phyloP scores from a whole-genome alignment of 2,329 filamentous ascomycete species.

The Paramyrothecium roridum region DNA sequence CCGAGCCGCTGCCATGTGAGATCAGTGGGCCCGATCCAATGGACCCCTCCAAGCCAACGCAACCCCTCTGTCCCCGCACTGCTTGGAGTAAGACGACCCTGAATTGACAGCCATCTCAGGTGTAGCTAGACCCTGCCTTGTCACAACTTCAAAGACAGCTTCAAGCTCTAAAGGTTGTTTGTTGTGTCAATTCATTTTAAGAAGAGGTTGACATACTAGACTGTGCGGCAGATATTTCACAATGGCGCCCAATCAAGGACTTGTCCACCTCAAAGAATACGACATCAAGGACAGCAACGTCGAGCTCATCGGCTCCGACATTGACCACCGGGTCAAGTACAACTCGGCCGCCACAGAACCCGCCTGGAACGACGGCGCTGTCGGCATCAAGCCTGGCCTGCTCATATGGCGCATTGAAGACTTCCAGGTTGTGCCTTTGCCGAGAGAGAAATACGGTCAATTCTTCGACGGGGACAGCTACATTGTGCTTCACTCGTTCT shows the following conservation, averaged over 20 bases:
- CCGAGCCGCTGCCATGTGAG: too few relatives aligned
- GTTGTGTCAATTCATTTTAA: too few relatives aligned
- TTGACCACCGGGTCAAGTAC: slow-evolving; percentile 68
- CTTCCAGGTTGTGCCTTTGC: slow-evolving; percentile 62
- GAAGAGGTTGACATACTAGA: too few relatives aligned
- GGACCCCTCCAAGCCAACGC: too few relatives aligned
- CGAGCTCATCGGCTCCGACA: slow-evolving; percentile 59
- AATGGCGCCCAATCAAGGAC: slow-evolving; percentile 60
- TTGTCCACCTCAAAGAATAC: slow-evolving; percentile 62
- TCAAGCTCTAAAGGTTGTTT: too few relatives aligned
- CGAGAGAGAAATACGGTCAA: slow-evolving; percentile 50
- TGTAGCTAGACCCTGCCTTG: too few relatives aligned
- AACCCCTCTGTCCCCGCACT: too few relatives aligned
- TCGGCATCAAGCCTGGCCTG: slow-evolving; percentile 53
- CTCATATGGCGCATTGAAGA: slow-evolving; percentile 65
- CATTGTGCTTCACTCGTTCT: slow-evolving; percentile 60
- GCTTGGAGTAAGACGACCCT: too few relatives aligned
- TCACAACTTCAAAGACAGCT: too few relatives aligned
- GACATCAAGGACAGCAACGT: slow-evolving; percentile 68
- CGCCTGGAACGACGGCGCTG: slow-evolving; percentile 59
- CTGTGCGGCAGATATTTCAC: slow-evolving; percentile 7
- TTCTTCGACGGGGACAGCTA: slow-evolving; percentile 70
- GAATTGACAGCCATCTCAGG: too few relatives aligned
- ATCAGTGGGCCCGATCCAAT: too few relatives aligned
- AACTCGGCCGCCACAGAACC: slow-evolving; percentile 63